Conservation (phyloP, 1,284 basidiomycete genomes). For the Apiotrichum brassicae region DNA sequence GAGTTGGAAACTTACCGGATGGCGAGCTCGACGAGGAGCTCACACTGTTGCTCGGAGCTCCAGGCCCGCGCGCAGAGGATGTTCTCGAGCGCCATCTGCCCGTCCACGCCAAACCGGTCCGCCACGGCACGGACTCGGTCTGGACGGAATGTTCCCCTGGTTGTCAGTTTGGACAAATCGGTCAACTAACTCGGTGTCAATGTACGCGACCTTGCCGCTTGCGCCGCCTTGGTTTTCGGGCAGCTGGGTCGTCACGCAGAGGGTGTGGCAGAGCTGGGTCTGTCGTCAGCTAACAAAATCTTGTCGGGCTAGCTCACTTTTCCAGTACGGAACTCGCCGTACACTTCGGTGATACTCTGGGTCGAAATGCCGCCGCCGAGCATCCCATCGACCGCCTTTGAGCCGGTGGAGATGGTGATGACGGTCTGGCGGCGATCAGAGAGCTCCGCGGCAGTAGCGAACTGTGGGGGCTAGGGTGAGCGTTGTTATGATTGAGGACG, state of each 20-base stretch:
- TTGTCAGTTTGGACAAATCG: slow-evolving; percentile 8
- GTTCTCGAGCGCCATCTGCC: slow-evolving; percentile 70
- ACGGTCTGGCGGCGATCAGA: slow-evolving; percentile 76
- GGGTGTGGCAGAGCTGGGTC: slow-evolving; percentile 86
- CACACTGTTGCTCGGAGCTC: slow-evolving; percentile 45
- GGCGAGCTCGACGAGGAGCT: slow-evolving; percentile 43
- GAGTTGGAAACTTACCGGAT: slow-evolving; percentile 26
- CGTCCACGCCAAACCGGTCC: slow-evolving; percentile 82
- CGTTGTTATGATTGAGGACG: background rate
- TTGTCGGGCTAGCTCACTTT: slow-evolving; percentile 59
- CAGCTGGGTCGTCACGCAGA: slow-evolving; percentile 80
- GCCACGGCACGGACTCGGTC: slow-evolving; percentile 84
- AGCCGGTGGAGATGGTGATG: slow-evolving; percentile 74
- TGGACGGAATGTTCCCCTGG: slow-evolving; percentile 78
- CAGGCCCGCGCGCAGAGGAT: slow-evolving; percentile 41
- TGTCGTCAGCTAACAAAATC: slow-evolving; percentile 57
- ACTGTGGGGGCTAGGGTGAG: slow-evolving; percentile 65
- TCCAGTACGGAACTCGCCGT: slow-evolving; percentile 48
- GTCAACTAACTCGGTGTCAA: slow-evolving; percentile 69
- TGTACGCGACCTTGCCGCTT: slow-evolving; percentile 85
- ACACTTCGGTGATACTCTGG: slow-evolving; percentile 75
- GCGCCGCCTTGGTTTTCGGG: slow-evolving; percentile 84
- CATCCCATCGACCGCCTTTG: slow-evolving; percentile 80
- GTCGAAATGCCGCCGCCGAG: slow-evolving; percentile 81
- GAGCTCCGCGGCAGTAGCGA: slow-evolving; percentile 81